phyloP scores from a whole-genome alignment of 345 rosid genomes.

The Eucalyptus cloeziana region DNA sequence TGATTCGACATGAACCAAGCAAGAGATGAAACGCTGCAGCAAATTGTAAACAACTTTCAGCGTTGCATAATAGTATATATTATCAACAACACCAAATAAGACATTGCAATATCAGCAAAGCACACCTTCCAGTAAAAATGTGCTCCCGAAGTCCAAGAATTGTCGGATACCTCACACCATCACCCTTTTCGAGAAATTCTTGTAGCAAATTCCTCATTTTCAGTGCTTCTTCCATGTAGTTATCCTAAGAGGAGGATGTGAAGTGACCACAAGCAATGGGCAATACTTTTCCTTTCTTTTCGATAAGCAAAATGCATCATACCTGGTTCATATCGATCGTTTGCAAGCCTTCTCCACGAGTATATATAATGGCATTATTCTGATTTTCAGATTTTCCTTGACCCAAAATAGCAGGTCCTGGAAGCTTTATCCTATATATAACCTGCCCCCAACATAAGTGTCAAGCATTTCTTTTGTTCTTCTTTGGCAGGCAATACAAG shows the following conservation, averaged over 20 bases:
- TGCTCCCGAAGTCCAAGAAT: constrained; percentile 89
- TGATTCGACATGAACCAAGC: constrained; percentile 99
- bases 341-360: constrained; percentile 97
- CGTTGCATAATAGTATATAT: not conserved
- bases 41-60: not conserved
- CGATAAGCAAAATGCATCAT: not conserved
- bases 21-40: constrained; percentile 89
- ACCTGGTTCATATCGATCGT: constrained; percentile 99
- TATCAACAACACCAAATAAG: not conserved
- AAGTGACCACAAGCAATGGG: not conserved
- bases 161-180: constrained; percentile 80
- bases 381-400: constrained; percentile 99
- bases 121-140: constrained; percentile 22
- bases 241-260: constrained; percentile 35
- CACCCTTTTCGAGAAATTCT: constrained; percentile 89
- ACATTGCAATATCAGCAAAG: not conserved
- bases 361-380: constrained; percentile 85
- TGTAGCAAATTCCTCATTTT: constrained; percentile 93
- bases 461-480: no score
- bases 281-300: not conserved
- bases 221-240: constrained; percentile 98
- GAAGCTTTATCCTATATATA: constrained; percentile 48
- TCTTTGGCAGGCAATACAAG: not conserved
- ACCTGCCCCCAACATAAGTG: constrained; percentile 25
- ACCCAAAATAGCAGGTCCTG: constrained; percentile 42